These are phyloP conservation scores for Cladophialophora carrionii DNA, from an alignment of 2,329 filamentous ascomycete species.

Conservation along the genomic window DNA sequence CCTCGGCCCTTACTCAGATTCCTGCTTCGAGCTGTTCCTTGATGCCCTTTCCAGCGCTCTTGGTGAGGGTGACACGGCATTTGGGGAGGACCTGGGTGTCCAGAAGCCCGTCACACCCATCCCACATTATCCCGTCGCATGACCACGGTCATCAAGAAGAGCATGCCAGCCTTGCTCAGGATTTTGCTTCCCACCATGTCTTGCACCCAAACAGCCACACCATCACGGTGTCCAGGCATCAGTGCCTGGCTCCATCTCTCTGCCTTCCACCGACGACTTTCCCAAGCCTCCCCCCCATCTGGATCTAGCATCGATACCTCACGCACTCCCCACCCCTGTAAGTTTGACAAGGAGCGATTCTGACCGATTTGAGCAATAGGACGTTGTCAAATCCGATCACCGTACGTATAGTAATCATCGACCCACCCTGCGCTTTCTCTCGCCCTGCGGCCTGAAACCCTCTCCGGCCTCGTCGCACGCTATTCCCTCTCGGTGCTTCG, in stretches of 20 bases:
- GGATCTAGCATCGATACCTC: conserved; percentile 23
- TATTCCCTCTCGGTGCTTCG: conserved; percentile 15
- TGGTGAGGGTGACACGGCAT: neutral
- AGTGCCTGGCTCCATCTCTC: conserved; percentile 29
- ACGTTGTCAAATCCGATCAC: conserved; percentile 33
- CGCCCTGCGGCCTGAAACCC: conserved; percentile 16
- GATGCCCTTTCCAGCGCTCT: neutral
- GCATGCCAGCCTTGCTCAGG: neutral
- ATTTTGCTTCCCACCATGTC: neutral
- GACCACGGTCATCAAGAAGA: conserved; percentile 2
- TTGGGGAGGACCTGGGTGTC: neutral
- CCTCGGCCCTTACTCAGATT: conserved; percentile 33
- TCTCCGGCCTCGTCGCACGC: conserved; percentile 7
- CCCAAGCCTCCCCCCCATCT: conserved; percentile 4
- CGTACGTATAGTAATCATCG: conserved; percentile 36
- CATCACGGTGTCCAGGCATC: conserved; percentile 3
- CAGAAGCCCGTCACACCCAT: conserved; percentile 13
- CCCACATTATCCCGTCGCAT: conserved; percentile 26
- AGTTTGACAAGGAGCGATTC: conserved; percentile 24
- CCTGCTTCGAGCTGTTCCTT: conserved; percentile 11
- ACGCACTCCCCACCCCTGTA: conserved; percentile 9
- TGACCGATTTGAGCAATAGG: conserved; percentile 35
- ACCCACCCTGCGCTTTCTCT: conserved; percentile 25
- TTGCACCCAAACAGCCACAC: conserved; percentile 2
- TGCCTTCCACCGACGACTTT: conserved; percentile 11